Base-by-base conservation (phyloP, 257 asterid genomes). In the Verbascum thapsus region DNA sequence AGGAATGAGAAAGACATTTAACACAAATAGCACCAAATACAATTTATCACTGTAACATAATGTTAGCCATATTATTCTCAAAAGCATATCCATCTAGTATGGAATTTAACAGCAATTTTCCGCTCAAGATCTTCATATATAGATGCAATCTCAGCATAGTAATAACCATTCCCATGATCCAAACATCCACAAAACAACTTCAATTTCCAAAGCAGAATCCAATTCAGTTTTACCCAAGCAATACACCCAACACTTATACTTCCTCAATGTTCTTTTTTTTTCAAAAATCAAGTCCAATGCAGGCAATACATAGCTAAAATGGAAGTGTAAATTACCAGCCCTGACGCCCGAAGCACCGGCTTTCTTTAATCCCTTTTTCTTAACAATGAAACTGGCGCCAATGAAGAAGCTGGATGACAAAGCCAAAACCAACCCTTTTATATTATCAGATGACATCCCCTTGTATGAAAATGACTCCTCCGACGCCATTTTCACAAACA, bases 281-380 rank as follows among this genome's bases (percentile, higher is more conserved):
- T n/a, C 13, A 53, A 17, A 72, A 41, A 10, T 17, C 16, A 64
- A 18, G 10, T 9, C 17, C 53, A 52, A 40, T 48, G 37, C 65
- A 58, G 56, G 57, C 7, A 13, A 13, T 4, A 43, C 12, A 8
- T 11, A 18, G 22, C 20, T 16, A 48, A 11, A 13, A 11, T 9
- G 8, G 4, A 8, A 23, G 7, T 11, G 61, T 17, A 52, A 58
- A 26, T 48, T 80, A 86, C 96, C 95, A 58, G 96, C 96, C 66
- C 95, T 76, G 61, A 81, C 68, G 15, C 95, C 96, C 3, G 87
- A 80, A 38, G 94, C 85, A 52, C 83, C 95, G 39, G 96, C 95
- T 72, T 77, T 89, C 81, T 89, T 87, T 56, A 86, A 78, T 17
- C 96, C 96, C 75, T 82, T 86, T 59, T 86, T 89, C 95, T 89